Conservation (phyloP, 129 eudicot species). For the Lactuca saligna region DNA sequence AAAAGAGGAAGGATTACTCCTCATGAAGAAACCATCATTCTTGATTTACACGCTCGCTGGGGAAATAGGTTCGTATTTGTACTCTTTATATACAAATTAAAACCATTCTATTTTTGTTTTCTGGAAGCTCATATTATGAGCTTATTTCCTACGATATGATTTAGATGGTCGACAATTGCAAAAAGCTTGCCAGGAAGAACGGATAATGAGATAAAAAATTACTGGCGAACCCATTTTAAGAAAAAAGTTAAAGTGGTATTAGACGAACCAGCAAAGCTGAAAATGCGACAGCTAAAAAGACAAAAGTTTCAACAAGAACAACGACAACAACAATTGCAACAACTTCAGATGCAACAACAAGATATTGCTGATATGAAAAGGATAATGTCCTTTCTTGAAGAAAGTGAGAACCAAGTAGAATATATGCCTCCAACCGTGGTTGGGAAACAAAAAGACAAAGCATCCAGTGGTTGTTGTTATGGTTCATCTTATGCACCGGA, state of each 20-base stretch:
- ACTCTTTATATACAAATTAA: neutral
- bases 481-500: slow-evolving; percentile 30
- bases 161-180: slow-evolving; percentile 92
- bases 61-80: slow-evolving; percentile 64
- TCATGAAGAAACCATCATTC: slow-evolving; percentile 65
- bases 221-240: slow-evolving; percentile 92
- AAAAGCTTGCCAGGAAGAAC: slow-evolving; percentile 85
- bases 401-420: slow-evolving; percentile 31
- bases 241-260: slow-evolving; percentile 42
- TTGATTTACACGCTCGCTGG: slow-evolving; percentile 85
- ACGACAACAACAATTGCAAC: slow-evolving; percentile 41
- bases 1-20: slow-evolving; percentile 89
- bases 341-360: slow-evolving; percentile 33
- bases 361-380: slow-evolving; percentile 37
- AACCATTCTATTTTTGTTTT: neutral
- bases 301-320: slow-evolving; percentile 74
- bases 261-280: slow-evolving; percentile 43
- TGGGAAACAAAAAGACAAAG: slow-evolving; percentile 38
- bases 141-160: neutral
- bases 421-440: slow-evolving; percentile 16
- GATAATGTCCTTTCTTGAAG: slow-evolving; percentile 47
- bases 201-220: slow-evolving; percentile 82
- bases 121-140: neutral
- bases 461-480: slow-evolving; percentile 28
- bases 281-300: slow-evolving; percentile 45